Evolutionary conservation across 106 monocot genomes (phyloP).

Genomic region (Platanthera zijinensis): DNA sequence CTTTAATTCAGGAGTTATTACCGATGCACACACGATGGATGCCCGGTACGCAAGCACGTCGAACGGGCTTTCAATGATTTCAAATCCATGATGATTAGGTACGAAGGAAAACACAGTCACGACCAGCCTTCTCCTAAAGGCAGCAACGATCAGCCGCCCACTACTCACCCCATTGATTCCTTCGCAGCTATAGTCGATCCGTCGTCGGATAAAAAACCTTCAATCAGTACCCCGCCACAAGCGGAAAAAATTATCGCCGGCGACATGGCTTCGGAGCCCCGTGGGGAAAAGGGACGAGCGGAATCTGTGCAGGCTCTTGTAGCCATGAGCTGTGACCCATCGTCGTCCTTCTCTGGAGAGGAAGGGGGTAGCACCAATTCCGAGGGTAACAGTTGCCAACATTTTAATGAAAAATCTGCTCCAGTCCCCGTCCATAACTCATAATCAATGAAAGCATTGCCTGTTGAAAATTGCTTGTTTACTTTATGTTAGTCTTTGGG

Average conservation of each 20-base stretch:
- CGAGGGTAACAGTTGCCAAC: conserved; percentile 23
- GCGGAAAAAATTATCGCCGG: background rate
- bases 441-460: background rate
- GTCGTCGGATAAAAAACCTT: conserved; percentile 10
- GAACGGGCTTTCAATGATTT: conserved; percentile 59
- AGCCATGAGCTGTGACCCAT: conserved; percentile 33
- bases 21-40: conserved; percentile 67
- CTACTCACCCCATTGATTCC: conserved; percentile 4
- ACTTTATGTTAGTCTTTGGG: background rate
- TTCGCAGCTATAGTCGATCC: conserved; percentile 8
- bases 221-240: background rate
- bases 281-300: conserved; percentile 29
- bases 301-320: conserved; percentile 68
- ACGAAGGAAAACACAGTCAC: conserved; percentile 84
- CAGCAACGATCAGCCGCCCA: conserved; percentile 11
- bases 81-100: conserved; percentile 61
- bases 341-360: conserved; percentile 8
- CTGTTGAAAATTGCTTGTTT: conserved; percentile 9
- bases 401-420: conserved; percentile 36
- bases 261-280: conserved; percentile 24
- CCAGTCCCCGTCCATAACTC: conserved; percentile 58
- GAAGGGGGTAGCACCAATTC: conserved; percentile 16
- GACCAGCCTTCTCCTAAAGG: conserved; percentile 39
- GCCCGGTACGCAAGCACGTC: conserved; percentile 84
- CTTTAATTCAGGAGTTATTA: conserved; percentile 68